Base-by-base conservation (phyloP, 2,329 filamentous ascomycete genomes). In the Akanthomyces muscarius region DNA sequence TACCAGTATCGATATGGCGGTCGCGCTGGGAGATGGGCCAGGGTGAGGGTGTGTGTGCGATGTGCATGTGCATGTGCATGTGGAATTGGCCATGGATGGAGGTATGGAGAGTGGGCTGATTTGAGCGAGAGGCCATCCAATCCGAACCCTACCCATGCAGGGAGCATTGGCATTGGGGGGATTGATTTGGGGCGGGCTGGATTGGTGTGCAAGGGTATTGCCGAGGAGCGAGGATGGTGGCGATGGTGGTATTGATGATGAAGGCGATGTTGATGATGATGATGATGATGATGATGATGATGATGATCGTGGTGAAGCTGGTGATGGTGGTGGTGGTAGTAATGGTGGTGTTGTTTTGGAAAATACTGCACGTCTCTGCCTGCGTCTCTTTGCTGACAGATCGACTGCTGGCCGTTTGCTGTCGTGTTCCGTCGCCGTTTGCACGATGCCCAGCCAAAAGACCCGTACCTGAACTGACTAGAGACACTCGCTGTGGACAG, bases 101-200 rank as follows among this genome's bases (percentile, higher is more conserved):
- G n/a, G 51, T 55, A 62, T 62, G 60, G 60, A 51, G 42, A 62
- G 60, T 62, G 60, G 60, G 60, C 60, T 62, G 60, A 62, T 56
- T 62, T 61, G 36, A 51, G 25, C 21, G 38, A 44, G 44, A 48
- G 57, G 38, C 38, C 47, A 52, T 61, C 48, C 58, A 52, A 61
- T 61, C 42, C 30, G 50, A 52, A 52, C 28, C 18, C 30, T 33
- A 54, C 42, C 59, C 59, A 55, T 61, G 59, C 42, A 54, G 59
- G 50, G 30, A 42, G 21, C 33, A 41, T 23, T 47, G 56, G 33
- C 14, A 48, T 50, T 36, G 18, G 23, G 44, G 23, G 53, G 44
- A 21, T 28, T 48, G 16, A 28, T 41, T 33, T 28, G 58, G 36
- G 36, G 16, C 6, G 23, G 33, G n/a, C 53, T 45, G 53, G 36